These are phyloP conservation scores for Recurvomyces mirabilis DNA, from an alignment of 495 filamentous ascomycete species.

Conservation along the genomic window DNA sequence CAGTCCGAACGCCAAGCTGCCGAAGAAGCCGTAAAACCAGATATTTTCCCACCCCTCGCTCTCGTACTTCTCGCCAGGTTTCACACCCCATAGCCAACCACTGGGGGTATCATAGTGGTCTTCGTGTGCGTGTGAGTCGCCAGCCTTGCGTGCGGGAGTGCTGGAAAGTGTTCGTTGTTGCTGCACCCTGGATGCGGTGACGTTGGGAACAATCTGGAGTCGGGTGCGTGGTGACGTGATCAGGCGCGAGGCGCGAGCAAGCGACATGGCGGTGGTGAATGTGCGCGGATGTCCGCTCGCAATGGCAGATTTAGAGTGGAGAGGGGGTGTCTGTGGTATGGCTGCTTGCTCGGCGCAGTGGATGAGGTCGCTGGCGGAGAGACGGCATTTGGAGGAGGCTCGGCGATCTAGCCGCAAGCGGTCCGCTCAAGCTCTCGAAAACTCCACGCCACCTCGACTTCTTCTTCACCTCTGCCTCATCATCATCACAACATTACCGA, in stretches of 20 bases:
- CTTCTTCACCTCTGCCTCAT: not conserved
- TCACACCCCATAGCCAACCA: slow-evolving; percentile 83
- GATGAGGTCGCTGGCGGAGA: not conserved
- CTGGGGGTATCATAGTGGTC: slow-evolving; percentile 79
- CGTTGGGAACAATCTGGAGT: slow-evolving; percentile 15
- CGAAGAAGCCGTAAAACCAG: slow-evolving; percentile 82
- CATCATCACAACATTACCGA: not conserved
- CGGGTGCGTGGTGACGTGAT: slow-evolving; percentile 15
- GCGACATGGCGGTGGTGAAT: slow-evolving; percentile 12
- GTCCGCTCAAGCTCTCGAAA: not conserved
- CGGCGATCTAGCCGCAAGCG: not conserved
- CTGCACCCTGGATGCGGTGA: slow-evolving; percentile 4
- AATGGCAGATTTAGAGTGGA: no score
- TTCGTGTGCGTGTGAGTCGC: slow-evolving; percentile 44
- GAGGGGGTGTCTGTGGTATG: not conserved
- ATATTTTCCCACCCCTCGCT: slow-evolving; percentile 92
- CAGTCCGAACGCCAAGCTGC: slow-evolving; percentile 59
- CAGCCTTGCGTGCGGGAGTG: slow-evolving; percentile 4
- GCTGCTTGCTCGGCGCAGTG: not conserved
- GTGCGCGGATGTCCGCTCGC: no score
- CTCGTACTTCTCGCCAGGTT: slow-evolving; percentile 86
- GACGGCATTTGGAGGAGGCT: not conserved
- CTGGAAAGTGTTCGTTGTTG: slow-evolving; percentile 17
- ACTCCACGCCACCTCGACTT: not conserved
- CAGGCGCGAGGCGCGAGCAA: slow-evolving; percentile 15